These are phyloP conservation scores for Thraustochytrium striatum DNA, from an alignment of 352 stramenopile genomes.

Conservation along the genomic window DNA sequence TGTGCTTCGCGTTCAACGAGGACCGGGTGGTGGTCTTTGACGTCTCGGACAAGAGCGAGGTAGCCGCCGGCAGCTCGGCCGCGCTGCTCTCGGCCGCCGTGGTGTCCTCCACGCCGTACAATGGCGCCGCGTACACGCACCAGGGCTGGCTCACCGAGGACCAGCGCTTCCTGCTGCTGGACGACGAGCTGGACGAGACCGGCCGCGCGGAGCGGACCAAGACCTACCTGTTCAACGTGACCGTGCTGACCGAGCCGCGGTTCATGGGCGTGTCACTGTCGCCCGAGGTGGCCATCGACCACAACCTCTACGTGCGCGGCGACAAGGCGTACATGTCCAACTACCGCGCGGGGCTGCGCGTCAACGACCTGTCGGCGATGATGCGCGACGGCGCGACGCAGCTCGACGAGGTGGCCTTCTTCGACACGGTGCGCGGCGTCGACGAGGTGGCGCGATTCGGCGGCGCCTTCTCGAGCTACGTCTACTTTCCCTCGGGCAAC, in stretches of 20 bases:
- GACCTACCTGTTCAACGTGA: constrained; percentile 6
- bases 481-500: too few species aligned
- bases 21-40: constrained; percentile 51
- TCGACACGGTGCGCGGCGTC: constrained; percentile 22
- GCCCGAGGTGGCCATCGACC: background rate
- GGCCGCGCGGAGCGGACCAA: background rate
- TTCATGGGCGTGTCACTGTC: background rate
- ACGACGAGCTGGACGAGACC: constrained; percentile 51
- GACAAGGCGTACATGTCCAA: constrained; percentile 54
- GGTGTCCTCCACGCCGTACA: constrained; percentile 32
- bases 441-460: too few species aligned
- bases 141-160: constrained; percentile 56
- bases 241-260: background rate
- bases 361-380: constrained; percentile 37
- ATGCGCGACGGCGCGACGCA: background rate
- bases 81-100: background rate
- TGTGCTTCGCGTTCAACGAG: constrained; percentile 54
- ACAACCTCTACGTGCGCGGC: too few species aligned
- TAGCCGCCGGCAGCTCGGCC: background rate
- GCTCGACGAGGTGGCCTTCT: constrained; percentile 31
- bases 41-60: constrained; percentile 53
- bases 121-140: constrained; percentile 47
- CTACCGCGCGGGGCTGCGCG: constrained; percentile 50
- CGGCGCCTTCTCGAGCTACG: too few species aligned
- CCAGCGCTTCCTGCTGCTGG: constrained; percentile 48